These are phyloP conservation scores for Rhizophora apiculata DNA, from an alignment of 345 rosid species.

Conservation along the genomic window DNA sequence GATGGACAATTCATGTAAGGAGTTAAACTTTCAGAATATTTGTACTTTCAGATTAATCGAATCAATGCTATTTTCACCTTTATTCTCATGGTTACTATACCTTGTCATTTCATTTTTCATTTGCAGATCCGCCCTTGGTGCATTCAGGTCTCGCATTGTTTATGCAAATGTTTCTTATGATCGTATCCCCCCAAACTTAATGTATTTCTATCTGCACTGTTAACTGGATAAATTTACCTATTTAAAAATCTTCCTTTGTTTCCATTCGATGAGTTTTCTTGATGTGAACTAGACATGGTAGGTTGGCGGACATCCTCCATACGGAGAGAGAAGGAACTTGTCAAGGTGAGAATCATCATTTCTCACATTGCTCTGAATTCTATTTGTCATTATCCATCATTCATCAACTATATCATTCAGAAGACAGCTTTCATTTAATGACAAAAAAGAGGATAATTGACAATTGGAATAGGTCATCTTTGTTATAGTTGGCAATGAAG, in stretches of 20 bases:
- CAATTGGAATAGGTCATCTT: too few relatives aligned
- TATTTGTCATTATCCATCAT: neutral
- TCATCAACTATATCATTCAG: neutral
- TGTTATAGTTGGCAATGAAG: too few relatives aligned
- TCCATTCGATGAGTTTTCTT: slow-evolving; percentile 34
- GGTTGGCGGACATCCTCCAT: slow-evolving; percentile 99
- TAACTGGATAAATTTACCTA: slow-evolving; percentile 6
- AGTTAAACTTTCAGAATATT: slow-evolving; percentile 8
- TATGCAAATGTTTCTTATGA: slow-evolving; percentile 97
- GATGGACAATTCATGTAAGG: slow-evolving; percentile 76
- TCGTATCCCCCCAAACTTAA: slow-evolving; percentile 59
- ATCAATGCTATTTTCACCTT: neutral
- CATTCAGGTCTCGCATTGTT: slow-evolving; percentile 63
- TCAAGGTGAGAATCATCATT: slow-evolving; percentile 46
- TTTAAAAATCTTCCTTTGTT: slow-evolving; percentile 6
- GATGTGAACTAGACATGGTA: slow-evolving; percentile 77
- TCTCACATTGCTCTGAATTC: neutral
- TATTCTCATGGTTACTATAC: slow-evolving; percentile 14
- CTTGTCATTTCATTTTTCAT: neutral
- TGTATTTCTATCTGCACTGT: neutral
- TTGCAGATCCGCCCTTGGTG: slow-evolving; percentile 75
- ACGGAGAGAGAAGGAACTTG: slow-evolving; percentile 87
- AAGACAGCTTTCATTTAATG: neutral
- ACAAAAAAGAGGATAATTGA: neutral
- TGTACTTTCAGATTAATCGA: neutral